These are phyloP conservation scores for Exidia glandulosa DNA, from an alignment of 768 basidiomycete genomes.

Conservation along the genomic window DNA sequence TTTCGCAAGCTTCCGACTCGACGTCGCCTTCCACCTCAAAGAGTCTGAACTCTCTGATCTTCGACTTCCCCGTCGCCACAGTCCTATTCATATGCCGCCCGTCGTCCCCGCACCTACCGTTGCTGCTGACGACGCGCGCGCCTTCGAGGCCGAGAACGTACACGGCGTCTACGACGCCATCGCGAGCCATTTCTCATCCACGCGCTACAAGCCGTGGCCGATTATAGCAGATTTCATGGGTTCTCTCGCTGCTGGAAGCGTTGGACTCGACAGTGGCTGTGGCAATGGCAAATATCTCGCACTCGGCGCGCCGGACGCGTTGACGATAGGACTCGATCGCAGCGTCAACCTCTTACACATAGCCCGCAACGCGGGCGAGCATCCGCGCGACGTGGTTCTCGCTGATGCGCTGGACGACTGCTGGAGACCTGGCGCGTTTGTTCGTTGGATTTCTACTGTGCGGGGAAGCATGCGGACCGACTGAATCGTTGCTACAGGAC, in stretches of 20 bases:
- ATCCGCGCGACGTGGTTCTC: constrained; percentile 59
- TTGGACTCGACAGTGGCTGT: constrained; percentile 90
- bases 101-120: not conserved
- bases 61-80: not conserved
- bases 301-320: constrained; percentile 39
- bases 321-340: constrained; percentile 79
- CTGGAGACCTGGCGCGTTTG: constrained; percentile 77
- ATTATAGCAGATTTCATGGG: constrained; percentile 68
- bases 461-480: not conserved
- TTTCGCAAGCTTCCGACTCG: too few species aligned
- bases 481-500: constrained; percentile 43
- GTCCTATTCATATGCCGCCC: not conserved
- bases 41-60: not conserved
- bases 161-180: constrained; percentile 79
- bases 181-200: constrained; percentile 78
- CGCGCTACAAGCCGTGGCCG: constrained; percentile 94
- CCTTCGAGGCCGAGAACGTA: constrained; percentile 68
- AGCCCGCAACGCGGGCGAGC: constrained; percentile 51
- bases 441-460: constrained; percentile 29
- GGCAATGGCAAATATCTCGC: constrained; percentile 98
- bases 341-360: constrained; percentile 69
- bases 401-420: constrained; percentile 63
- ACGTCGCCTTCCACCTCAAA: too few species aligned
- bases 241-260: constrained; percentile 58
- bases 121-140: not conserved